Conservation (phyloP, 2,329 filamentous ascomycete genomes). For the Neurospora sp. region DNA sequence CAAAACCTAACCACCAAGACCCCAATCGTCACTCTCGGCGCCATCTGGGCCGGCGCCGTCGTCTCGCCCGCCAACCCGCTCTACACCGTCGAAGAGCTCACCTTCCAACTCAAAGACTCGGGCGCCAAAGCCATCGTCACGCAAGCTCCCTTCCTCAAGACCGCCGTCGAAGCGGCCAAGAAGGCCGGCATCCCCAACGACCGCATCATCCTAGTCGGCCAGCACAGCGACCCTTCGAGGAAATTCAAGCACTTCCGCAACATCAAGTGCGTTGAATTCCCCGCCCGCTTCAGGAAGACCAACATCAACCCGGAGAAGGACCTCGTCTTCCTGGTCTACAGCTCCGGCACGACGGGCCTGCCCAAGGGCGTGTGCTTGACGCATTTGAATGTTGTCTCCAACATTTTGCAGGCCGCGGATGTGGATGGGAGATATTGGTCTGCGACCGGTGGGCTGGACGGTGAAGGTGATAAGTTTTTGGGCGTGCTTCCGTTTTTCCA, state of each 20-base stretch:
- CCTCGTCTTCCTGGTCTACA: conserved; percentile 77
- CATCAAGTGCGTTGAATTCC: conserved; percentile 53
- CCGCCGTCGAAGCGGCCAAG: conserved; percentile 57
- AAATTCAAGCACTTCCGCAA: conserved; percentile 62
- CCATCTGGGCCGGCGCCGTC: conserved; percentile 73
- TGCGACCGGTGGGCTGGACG: conserved; percentile 47
- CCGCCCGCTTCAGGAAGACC: conserved; percentile 43
- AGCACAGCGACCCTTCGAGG: conserved; percentile 47
- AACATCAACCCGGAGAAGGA: conserved; percentile 61
- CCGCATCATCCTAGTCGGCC: conserved; percentile 67
- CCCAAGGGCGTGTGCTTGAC: conserved; percentile 87
- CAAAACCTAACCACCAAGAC: conserved; percentile 28
- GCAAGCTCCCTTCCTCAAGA: conserved; percentile 54
- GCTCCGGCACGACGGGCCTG: conserved; percentile 78
- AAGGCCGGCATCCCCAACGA: conserved; percentile 60
- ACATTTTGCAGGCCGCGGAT: conserved; percentile 46
- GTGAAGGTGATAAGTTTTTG: conserved; percentile 60
- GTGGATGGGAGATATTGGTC: conserved; percentile 46
- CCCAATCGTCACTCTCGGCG: conserved; percentile 65
- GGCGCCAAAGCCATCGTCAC: conserved; percentile 67
- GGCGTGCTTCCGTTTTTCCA: conserved; percentile 85
- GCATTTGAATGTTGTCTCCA: conserved; percentile 73
- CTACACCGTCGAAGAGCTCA: conserved; percentile 75
- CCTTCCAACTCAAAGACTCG: conserved; percentile 73
- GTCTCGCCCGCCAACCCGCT: conserved; percentile 80